A percentile compares a stretch with the other conserved stretches of the same genome.
These are phyloP conservation scores for Mortierella sp. DNA, from an alignment of 371 early-diverging fungal species.

Conservation along the genomic window DNA sequence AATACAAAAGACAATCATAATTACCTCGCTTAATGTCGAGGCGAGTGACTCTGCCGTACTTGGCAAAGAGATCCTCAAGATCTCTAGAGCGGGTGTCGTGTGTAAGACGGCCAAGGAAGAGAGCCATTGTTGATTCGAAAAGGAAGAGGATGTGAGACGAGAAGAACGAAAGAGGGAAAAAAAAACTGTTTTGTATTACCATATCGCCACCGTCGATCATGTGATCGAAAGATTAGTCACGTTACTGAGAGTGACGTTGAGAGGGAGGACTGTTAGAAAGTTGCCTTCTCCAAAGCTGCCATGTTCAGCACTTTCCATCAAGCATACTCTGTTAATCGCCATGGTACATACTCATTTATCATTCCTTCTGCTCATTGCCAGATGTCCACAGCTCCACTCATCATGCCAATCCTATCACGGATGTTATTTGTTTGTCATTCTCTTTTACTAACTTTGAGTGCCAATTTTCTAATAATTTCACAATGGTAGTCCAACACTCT, in stretches of 20 bases:
- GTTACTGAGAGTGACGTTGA: neutral
- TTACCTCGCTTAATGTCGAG: conserved; percentile 75
- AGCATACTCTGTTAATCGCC: neutral
- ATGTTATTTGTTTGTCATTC: neutral
- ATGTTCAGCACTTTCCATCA: conserved; percentile 1
- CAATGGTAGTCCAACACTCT: conserved; percentile 92
- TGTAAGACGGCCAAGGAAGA: conserved; percentile 78
- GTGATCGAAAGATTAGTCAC: neutral
- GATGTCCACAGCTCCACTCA: neutral
- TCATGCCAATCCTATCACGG: neutral
- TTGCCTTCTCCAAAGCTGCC: neutral
- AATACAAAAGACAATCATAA: neutral
- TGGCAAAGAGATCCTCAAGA: conserved; percentile 78
- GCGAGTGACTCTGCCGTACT: conserved; percentile 81
- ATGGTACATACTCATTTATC: neutral
- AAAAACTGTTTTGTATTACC: neutral
- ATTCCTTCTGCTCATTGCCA: neutral
- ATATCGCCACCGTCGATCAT: neutral
- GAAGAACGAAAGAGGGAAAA: neutral
- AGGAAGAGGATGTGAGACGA: neutral
- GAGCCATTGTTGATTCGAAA: conserved; percentile 51
- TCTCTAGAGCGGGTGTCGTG: conserved; percentile 74
- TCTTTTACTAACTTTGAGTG: neutral
- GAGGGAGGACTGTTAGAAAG: neutral
- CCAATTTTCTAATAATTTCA: conserved; percentile 4